Base-by-base conservation (phyloP, 2,329 filamentous ascomycete genomes). In the Aspergillus cejpii region DNA sequence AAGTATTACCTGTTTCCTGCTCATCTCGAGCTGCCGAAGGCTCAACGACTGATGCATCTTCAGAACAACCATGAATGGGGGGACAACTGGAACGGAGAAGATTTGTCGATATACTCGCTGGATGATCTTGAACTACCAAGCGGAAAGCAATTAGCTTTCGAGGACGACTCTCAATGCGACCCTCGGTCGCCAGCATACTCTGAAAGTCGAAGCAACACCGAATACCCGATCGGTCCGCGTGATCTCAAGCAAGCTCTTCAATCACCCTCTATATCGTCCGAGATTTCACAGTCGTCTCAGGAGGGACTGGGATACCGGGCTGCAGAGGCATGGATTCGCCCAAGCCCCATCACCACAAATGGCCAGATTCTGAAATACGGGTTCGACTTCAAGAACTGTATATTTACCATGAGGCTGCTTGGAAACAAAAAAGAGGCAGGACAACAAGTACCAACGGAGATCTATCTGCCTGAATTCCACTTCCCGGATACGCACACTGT, bases 41-140 rank as follows among this genome's bases (percentile, higher is more conserved):
- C 27, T 37, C 3, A 38, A 26, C 39, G 15, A 41, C 23, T 40
- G 7, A 48, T 45, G 5, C 1, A 24, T 26, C 34, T n/a, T 8
- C 53, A 86, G 76, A 98, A 97, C 62, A 84, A 84, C 50, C 92
- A 98, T 62, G 75, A 84, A 60, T 84, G 87, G 69, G 92, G 92
- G 43, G 92, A 98, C 59, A 81, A 88, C 53, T 98, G 92, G 92
- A 98, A 98, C 55, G 92, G 92, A 37, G 92, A 98, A 66, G 92
- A 98, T 63, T 70, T 98, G 26, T 96, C 90, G 4, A 92, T 98
- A 43, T 85, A 82, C 62, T 96, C 88, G 0, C 57, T 80, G 4
- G 90, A 98, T 61, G 94, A 98, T 65, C 83, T 81, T 24, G 70
- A 76, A 39, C 65, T 82, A 1, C 66, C 68, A 31, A 62, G 58